Evolutionary conservation across 345 rosid species (phyloP).

Genomic region (Acer yangbiense): DNA sequence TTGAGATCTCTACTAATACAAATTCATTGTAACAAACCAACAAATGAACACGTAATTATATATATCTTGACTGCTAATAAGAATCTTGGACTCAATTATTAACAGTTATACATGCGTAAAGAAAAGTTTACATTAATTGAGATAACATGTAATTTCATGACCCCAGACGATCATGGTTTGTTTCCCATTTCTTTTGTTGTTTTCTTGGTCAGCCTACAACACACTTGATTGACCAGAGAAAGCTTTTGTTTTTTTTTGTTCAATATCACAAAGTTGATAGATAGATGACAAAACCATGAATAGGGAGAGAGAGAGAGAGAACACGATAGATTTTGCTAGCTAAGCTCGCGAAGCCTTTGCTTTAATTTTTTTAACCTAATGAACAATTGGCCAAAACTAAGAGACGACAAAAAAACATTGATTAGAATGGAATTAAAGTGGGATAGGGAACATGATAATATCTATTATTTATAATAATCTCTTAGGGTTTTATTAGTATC

Average conservation of each 20-base stretch:
- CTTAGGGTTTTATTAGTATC: slow-evolving; percentile 17
- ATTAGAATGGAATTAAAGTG: slow-evolving; percentile 42
- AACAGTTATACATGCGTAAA: not conserved
- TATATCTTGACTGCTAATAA: too few relatives aligned
- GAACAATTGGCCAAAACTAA: not conserved
- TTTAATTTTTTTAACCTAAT: slow-evolving; percentile 19
- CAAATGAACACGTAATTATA: too few relatives aligned
- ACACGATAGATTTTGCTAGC: too few relatives aligned
- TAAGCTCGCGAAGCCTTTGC: not conserved
- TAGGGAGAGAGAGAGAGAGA: not conserved
- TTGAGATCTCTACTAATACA: too few relatives aligned
- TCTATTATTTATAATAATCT: slow-evolving; percentile 22
- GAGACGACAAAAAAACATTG: slow-evolving; percentile 49
- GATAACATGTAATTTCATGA: not conserved
- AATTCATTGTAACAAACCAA: too few relatives aligned
- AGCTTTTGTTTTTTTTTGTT: not conserved
- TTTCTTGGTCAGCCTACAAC: not conserved
- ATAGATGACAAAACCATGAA: not conserved
- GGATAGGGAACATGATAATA: slow-evolving; percentile 47
- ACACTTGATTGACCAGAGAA: not conserved
- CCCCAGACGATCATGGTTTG: not conserved
- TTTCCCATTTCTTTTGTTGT: not conserved
- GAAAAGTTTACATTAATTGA: not conserved
- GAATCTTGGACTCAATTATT: too few relatives aligned
- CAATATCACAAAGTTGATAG: not conserved